Base-by-base conservation (phyloP, 768 basidiomycete species). In the Suillus decipiens region DNA sequence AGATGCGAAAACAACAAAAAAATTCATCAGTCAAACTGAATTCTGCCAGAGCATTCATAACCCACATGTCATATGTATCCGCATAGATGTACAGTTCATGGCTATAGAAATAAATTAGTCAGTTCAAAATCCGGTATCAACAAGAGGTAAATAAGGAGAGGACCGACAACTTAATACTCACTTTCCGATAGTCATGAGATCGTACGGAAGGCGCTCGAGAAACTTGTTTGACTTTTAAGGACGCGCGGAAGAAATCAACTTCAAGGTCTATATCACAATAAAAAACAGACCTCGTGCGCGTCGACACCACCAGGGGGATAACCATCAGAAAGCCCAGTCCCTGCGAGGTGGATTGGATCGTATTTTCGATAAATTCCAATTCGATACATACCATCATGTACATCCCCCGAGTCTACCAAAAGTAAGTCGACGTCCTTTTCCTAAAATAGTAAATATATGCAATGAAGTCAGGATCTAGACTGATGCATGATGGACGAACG, bases 151-250 rank as follows among this genome's bases (percentile, higher is more conserved):
- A n/a, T 24, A 11, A 34, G 28, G 33, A 14, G 15, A 45, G 11
- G 28, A 24, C 22, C 7, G 24, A 24, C 39, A 39, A 42, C 17
- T 57, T 7, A 12, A 28, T 31, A 75, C 89, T 45, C 70, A 89
- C 86, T 95, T 96, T 70, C 95, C 94, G 58, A 95, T 93, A 2
- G 92, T 77, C 71, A 95, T 83, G 2, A 93, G 69, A 70, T 96
- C 95, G 70, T 93, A 96, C 0, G 89, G 89, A 22, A 96, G 79
- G 61, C 84, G 76, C 24, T 83, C 76, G 66, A 95, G 79, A 73
- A 94, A 88, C 70, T 89, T 77, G 73, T 93, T 92, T n/a, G 90
- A 77, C 89, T 91, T 62, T 60, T 58, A 53, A 31, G 31, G 11
- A 28, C 33, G 8, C 42, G 36, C 5, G 37, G 1, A 36, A 42